Evolutionary conservation across 2,329 filamentous ascomycete species (phyloP).

Genomic region (Colletotrichum truncatum): DNA sequence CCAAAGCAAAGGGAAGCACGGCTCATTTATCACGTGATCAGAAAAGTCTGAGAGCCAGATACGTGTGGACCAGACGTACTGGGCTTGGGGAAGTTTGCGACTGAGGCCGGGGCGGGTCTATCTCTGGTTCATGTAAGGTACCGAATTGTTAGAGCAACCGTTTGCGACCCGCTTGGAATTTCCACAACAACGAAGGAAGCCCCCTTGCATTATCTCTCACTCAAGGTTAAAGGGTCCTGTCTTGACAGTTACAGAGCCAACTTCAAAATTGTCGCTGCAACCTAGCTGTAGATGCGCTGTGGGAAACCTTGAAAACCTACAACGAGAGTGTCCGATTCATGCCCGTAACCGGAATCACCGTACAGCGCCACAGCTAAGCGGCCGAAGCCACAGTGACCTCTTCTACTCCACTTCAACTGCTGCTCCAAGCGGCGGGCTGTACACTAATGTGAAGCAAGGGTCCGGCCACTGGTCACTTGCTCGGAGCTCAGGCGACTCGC

Average conservation of each 20-base stretch:
- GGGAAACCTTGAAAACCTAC: neutral
- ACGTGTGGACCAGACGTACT: neutral
- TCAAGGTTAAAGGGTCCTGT: neutral
- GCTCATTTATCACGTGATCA: constrained; percentile 6
- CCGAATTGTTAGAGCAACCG: neutral
- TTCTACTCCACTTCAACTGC: constrained; percentile 26
- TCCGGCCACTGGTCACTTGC: constrained; percentile 31
- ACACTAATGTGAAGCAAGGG: constrained; percentile 31
- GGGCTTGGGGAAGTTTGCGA: neutral
- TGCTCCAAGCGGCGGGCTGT: constrained; percentile 28
- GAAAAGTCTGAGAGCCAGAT: neutral
- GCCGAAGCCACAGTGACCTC: constrained; percentile 29
- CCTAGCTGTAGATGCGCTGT: neutral
- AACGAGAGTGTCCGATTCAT: neutral
- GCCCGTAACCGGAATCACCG: neutral
- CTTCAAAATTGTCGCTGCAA: neutral
- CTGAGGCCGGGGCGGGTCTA: neutral
- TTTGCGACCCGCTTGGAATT: neutral
- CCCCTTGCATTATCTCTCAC: neutral
- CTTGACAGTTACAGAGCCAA: neutral
- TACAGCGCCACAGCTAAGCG: constrained; percentile 3
- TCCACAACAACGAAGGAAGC: neutral
- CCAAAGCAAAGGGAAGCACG: neutral
- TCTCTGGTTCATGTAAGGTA: neutral
- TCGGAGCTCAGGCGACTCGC: constrained; percentile 27